Evolutionary conservation across 2,329 filamentous ascomycete genomes (phyloP).

Genomic region (Trichoderma sp.): DNA sequence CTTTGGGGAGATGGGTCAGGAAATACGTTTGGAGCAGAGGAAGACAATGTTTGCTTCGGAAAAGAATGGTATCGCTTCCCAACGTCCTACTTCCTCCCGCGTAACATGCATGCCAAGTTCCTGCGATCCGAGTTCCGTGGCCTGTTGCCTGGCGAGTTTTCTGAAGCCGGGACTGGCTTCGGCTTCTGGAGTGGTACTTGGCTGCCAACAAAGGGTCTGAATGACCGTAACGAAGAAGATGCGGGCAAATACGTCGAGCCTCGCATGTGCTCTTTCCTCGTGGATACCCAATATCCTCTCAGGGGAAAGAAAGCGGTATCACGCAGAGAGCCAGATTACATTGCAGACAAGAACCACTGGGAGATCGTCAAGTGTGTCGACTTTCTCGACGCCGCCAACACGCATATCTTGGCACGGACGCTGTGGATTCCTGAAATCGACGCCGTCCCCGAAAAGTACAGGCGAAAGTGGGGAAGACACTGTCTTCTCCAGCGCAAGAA

Average conservation of each 20-base stretch:
- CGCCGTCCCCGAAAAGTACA: conserved; percentile 68
- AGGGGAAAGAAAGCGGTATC: conserved; percentile 50
- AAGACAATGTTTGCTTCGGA: conserved; percentile 78
- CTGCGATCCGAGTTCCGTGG: conserved; percentile 88
- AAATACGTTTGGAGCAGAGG: conserved; percentile 51
- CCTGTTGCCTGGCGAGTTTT: conserved; percentile 87
- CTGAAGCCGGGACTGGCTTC: conserved; percentile 67
- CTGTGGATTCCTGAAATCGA: conserved; percentile 77
- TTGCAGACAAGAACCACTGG: conserved; percentile 75
- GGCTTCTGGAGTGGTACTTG: conserved; percentile 83
- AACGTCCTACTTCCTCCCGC: conserved; percentile 85
- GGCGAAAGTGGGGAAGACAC: conserved; percentile 82
- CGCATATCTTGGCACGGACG: conserved; percentile 71
- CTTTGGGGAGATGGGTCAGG: conserved; percentile 58
- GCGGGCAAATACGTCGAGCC: conserved; percentile 81
- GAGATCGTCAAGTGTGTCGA: conserved; percentile 70
- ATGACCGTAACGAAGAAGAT: conserved; percentile 88
- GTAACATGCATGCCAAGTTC: conserved; percentile 83
- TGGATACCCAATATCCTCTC: conserved; percentile 80
- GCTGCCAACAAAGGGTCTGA: conserved; percentile 80
- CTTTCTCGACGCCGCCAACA: conserved; percentile 80
- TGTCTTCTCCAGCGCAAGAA: conserved; percentile 71
- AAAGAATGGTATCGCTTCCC: conserved; percentile 99
- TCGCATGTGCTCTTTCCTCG: conserved; percentile 74
- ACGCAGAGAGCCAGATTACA: conserved; percentile 76